These are phyloP conservation scores for Pseudovirgaria hyperparasitica DNA, from an alignment of 2,329 filamentous ascomycete species.

Conservation along the genomic window DNA sequence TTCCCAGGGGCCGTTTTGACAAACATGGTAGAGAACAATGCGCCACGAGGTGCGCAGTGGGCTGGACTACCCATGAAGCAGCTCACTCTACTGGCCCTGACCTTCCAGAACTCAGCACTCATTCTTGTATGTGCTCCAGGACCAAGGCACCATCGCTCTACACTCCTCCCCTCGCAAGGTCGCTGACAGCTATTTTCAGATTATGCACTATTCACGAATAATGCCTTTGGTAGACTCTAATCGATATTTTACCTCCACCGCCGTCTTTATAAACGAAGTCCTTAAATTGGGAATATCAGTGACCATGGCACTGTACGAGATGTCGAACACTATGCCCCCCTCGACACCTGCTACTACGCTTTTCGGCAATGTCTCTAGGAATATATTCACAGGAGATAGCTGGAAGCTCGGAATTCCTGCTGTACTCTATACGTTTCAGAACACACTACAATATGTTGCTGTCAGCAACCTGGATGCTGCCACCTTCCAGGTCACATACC, in stretches of 20 bases:
- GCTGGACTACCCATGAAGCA: constrained; percentile 55
- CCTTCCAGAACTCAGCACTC: constrained; percentile 66
- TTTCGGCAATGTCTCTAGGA: constrained; percentile 64
- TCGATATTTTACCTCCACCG: constrained; percentile 86
- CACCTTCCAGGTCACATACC: constrained; percentile 86
- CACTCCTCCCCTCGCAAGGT: constrained; percentile 4
- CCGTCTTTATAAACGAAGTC: constrained; percentile 85
- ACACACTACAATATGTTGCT: constrained; percentile 85
- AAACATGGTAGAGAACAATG: constrained; percentile 3
- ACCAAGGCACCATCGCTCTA: neutral
- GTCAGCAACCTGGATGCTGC: constrained; percentile 85
- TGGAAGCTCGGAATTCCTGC: constrained; percentile 93
- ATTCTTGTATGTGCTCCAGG: constrained; percentile 45
- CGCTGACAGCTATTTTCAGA: constrained; percentile 33
- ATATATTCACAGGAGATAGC: constrained; percentile 78
- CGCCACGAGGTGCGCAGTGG: constrained; percentile 15
- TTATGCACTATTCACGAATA: constrained; percentile 88
- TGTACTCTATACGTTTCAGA: constrained; percentile 78
- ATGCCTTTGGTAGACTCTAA: constrained; percentile 79
- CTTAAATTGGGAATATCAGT: constrained; percentile 80
- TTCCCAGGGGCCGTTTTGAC: neutral
- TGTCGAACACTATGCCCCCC: constrained; percentile 62
- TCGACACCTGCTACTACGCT: constrained; percentile 70
- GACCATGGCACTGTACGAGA: constrained; percentile 77
- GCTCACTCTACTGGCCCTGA: constrained; percentile 55